phyloP scores from a whole-genome alignment of 139 green algal genomes.

The Deuterostichococcus epilithicus region DNA sequence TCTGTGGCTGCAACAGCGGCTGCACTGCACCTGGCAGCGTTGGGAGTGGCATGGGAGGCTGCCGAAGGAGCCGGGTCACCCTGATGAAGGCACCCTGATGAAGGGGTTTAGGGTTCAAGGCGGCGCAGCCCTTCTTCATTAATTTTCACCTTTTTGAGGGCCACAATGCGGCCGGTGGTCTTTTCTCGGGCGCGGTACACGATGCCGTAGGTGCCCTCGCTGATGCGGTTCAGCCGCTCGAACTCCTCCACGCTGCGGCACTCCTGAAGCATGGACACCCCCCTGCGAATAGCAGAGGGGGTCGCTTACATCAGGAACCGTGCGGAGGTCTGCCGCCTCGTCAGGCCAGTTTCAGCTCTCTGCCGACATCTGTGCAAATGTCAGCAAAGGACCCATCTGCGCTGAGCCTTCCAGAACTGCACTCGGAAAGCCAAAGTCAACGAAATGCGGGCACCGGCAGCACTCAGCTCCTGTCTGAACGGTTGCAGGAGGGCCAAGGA shows the following conservation, averaged over 20 bases:
- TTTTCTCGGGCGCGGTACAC: conserved; percentile 80
- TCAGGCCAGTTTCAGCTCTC: not conserved
- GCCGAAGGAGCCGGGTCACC: too few species aligned
- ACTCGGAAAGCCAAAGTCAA: too few species aligned
- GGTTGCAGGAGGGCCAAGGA: too few species aligned
- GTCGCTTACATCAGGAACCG: not conserved
- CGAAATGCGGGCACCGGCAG: not conserved
- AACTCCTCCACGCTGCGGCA: conserved; percentile 85
- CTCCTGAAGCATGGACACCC: conserved; percentile 51
- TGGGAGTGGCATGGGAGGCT: too few species aligned
- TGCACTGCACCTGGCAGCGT: too few species aligned
- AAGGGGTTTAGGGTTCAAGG: too few species aligned
- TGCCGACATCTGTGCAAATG: too few species aligned
- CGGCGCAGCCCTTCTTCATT: not conserved
- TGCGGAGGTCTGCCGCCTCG: not conserved
- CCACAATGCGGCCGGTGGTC: conserved; percentile 69
- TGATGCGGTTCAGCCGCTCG: conserved; percentile 77
- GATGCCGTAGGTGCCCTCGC: conserved; percentile 88
- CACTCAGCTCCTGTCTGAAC: too few species aligned
- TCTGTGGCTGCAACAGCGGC: too few species aligned
- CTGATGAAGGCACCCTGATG: too few species aligned
- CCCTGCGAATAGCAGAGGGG: not conserved
- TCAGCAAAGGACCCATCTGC: not conserved
- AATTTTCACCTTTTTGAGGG: conserved; percentile 72
- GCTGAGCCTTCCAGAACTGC: not conserved